These are phyloP conservation scores for Corymbia maculata DNA, from an alignment of 345 rosid genomes.

Conservation along the genomic window DNA sequence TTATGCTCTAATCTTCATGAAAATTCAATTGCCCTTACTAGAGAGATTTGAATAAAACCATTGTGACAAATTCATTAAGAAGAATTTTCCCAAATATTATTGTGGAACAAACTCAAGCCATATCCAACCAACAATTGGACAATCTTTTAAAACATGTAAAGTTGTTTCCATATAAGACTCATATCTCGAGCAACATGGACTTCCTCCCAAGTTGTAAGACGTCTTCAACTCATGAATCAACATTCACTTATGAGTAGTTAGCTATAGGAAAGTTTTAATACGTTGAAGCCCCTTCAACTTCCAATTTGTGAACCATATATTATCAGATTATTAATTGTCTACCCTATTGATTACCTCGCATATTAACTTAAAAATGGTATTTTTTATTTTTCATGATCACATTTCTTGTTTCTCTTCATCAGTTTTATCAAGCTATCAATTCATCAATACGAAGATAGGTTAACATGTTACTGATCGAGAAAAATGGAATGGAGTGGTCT, in stretches of 20 bases:
- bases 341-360: not conserved
- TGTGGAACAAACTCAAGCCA: not conserved
- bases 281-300: not conserved
- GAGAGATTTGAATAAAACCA: not conserved
- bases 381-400: not conserved
- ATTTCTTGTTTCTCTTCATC: not conserved
- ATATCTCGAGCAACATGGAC: not conserved
- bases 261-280: not conserved
- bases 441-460: not conserved
- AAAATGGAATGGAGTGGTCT: not conserved
- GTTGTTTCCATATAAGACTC: not conserved
- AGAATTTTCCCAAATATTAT: too few relatives aligned
- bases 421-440: not conserved
- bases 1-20: not conserved
- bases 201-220: not conserved
- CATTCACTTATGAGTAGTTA: not conserved
- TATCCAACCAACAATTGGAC: not conserved
- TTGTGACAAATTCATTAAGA: not conserved
- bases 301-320: not conserved
- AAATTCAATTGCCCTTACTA: not conserved
- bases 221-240: not conserved
- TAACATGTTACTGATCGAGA: not conserved
- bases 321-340: too few relatives aligned
- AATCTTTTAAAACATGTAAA: not conserved
- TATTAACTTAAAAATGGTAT: rapidly evolving